These are phyloP conservation scores for Stephania japonica DNA, from an alignment of 164 flowering plant genomes.

Conservation along the genomic window DNA sequence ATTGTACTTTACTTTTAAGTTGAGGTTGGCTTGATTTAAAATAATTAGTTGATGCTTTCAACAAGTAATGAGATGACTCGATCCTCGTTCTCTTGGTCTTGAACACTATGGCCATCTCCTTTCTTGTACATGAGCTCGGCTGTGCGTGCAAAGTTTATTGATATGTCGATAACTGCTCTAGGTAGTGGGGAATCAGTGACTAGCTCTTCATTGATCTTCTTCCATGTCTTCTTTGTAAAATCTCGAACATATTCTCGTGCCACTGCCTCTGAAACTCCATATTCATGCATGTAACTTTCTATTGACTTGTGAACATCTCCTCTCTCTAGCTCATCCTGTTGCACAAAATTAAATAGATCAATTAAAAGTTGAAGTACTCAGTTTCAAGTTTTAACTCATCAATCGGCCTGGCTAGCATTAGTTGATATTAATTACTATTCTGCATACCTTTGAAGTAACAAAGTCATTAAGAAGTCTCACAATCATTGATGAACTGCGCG, in stretches of 20 bases:
- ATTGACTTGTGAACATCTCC: constrained; percentile 3
- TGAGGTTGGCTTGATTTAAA: too few species aligned
- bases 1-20: too few species aligned
- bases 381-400: background rate
- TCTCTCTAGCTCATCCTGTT: constrained; percentile 5
- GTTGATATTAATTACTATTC: background rate
- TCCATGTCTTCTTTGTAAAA: background rate
- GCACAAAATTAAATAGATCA: background rate
- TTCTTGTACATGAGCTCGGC: background rate
- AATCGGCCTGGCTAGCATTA: background rate
- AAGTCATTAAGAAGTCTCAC: background rate
- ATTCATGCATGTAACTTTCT: constrained; percentile 5
- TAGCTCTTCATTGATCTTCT: background rate
- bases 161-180: background rate
- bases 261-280: background rate
- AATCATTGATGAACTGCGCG: background rate
- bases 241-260: background rate
- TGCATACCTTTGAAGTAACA: constrained; percentile 1
- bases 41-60: background rate
- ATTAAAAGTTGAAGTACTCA: background rate
- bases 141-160: background rate
- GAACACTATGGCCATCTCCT: background rate
- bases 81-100: background rate
- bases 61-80: background rate
- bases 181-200: background rate